Conservation (phyloP, 2,329 filamentous ascomycete species). For the Penicillium sp. region DNA sequence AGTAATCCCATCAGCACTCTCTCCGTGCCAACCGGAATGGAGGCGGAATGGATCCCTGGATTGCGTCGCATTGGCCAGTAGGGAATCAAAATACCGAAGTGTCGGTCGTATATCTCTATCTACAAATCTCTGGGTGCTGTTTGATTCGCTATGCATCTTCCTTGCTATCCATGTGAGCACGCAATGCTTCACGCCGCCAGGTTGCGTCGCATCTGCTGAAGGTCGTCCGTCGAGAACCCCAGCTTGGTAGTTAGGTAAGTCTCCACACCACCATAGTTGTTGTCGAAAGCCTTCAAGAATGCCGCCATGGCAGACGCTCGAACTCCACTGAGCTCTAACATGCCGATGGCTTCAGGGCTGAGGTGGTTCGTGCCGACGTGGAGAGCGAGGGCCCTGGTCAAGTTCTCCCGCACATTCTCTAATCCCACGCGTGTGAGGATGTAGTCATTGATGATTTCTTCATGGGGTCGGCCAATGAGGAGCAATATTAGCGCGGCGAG, state of each 20-base stretch:
- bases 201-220: conserved; percentile 23
- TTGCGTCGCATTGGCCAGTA: conserved; percentile 3
- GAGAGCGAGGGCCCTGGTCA: conserved; percentile 19
- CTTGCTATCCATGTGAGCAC: background rate
- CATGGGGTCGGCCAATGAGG: conserved; percentile 59
- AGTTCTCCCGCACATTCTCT: conserved; percentile 24
- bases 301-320: conserved; percentile 24
- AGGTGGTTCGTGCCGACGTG: conserved; percentile 17
- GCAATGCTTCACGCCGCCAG: conserved; percentile 6
- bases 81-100: too few relatives aligned
- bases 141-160: background rate
- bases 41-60: conserved; percentile 8
- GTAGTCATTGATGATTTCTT: conserved; percentile 64
- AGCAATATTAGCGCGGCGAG: conserved; percentile 65
- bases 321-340: conserved; percentile 27
- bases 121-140: too few relatives aligned
- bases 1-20: too few relatives aligned
- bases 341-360: conserved; percentile 23
- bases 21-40: too few relatives aligned
- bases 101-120: too few relatives aligned
- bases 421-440: conserved; percentile 33
- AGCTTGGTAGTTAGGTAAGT: conserved; percentile 23
- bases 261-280: conserved; percentile 20
- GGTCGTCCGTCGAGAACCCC: conserved; percentile 21
- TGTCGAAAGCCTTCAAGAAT: conserved; percentile 26